A percentile compares a stretch with the other conserved stretches of the same genome.
Evolutionary conservation across 2,329 filamentous ascomycete genomes (phyloP).

Genomic region (Pestalotiopsis sp.): DNA sequence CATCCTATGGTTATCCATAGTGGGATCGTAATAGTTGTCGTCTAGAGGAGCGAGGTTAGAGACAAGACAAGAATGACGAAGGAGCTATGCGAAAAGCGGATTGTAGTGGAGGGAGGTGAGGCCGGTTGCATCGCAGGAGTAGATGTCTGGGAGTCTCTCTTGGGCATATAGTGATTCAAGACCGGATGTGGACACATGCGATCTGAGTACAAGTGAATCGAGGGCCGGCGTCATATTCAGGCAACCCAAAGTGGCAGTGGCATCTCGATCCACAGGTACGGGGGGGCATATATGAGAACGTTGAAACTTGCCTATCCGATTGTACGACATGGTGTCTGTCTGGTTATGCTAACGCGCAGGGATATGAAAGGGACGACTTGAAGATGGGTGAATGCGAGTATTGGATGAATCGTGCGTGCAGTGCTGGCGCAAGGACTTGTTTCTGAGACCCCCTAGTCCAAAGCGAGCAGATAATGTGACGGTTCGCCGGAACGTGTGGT

Average conservation of each 20-base stretch:
- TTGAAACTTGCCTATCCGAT: slow-evolving; percentile 63
- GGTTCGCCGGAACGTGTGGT: not conserved
- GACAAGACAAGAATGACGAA: slow-evolving; percentile 22
- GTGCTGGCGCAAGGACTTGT: not conserved
- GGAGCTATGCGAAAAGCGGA: not conserved
- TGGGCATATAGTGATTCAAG: not conserved
- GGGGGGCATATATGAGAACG: slow-evolving; percentile 20
- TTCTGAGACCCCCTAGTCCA: not conserved
- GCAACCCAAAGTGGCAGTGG: slow-evolving; percentile 11
- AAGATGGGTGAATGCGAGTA: slow-evolving; percentile 1
- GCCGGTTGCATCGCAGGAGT: slow-evolving; percentile 7
- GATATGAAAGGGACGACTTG: not conserved
- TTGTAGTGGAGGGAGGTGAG: slow-evolving; percentile 9
- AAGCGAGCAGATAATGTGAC: not conserved
- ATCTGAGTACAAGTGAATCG: not conserved
- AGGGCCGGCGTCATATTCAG: not conserved
- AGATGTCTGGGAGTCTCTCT: not conserved
- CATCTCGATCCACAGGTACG: slow-evolving; percentile 14
- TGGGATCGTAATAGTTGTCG: slow-evolving; percentile 63
- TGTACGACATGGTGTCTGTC: slow-evolving; percentile 66
- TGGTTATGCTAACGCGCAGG: slow-evolving; percentile 8
- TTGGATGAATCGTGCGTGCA: not conserved
- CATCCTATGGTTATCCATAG: slow-evolving; percentile 54
- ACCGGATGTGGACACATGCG: not conserved
- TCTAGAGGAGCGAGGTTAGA: slow-evolving; percentile 39